A percentile compares a stretch with the other conserved stretches of the same genome.
Evolutionary conservation across 768 basidiomycete species (phyloP).

Genomic region (Collybiopsis confluens): DNA sequence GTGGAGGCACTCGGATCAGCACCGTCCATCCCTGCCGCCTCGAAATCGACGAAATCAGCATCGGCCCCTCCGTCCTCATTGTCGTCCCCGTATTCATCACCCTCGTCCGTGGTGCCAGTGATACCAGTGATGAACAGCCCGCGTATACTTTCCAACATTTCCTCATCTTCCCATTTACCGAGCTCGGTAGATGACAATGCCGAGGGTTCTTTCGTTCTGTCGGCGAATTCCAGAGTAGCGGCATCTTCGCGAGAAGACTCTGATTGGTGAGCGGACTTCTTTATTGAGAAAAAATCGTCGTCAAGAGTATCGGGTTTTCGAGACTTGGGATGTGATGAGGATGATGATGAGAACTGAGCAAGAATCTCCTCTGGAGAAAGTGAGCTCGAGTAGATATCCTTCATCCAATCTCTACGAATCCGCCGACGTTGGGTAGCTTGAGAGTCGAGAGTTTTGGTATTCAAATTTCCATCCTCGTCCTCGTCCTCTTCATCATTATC

Average conservation of each 20-base stretch:
- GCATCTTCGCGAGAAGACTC: conserved; percentile 8
- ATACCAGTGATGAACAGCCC: conserved; percentile 86
- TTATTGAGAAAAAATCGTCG: conserved; percentile 75
- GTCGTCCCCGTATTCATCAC: conserved; percentile 21
- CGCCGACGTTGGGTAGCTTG: conserved; percentile 11
- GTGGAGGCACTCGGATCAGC: conserved; percentile 10
- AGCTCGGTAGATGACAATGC: conserved; percentile 43
- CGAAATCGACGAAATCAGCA: conserved; percentile 40
- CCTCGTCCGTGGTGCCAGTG: no score
- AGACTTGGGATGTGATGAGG: conserved; percentile 3
- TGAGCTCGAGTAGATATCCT: conserved; percentile 72
- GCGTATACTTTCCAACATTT: conserved; percentile 80
- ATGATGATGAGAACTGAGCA: conserved; percentile 16
- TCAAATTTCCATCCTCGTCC: background rate
- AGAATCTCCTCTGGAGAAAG: conserved; percentile 70
- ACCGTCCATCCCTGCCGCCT: conserved; percentile 14
- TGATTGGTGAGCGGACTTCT: conserved; percentile 23
- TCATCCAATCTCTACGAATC: conserved; percentile 72
- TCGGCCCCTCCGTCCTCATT: conserved; percentile 19
- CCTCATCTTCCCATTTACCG: conserved; percentile 81
- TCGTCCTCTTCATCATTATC: conserved; percentile 40
- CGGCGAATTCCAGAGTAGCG: conserved; percentile 50
- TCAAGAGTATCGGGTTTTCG: conserved; percentile 35
- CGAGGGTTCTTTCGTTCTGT: conserved; percentile 59
- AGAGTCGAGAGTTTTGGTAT: background rate